A percentile compares a stretch with the other conserved stretches of the same genome.
Conservation (phyloP, 768 basidiomycete species). For the Tricholoma furcatifolium region DNA sequence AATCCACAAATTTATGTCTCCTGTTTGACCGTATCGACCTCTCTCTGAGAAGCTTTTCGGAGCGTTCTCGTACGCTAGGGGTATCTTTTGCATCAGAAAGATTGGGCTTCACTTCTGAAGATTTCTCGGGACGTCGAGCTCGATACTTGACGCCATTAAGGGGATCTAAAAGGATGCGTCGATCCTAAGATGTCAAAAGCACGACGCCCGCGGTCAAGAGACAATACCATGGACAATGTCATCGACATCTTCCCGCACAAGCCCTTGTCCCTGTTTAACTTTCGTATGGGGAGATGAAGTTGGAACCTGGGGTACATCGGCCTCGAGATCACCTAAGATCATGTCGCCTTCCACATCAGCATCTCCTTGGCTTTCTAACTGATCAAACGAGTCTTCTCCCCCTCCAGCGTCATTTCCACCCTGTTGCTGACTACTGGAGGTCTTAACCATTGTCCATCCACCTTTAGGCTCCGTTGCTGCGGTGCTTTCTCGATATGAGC, state of each 20-base stretch:
- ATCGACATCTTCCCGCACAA: slow-evolving; percentile 65
- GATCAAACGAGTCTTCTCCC: slow-evolving; percentile 19
- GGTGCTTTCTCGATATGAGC: slow-evolving; percentile 59
- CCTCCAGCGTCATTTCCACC: slow-evolving; percentile 14
- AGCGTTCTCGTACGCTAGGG: slow-evolving; percentile 37
- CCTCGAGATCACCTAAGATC: slow-evolving; percentile 74
- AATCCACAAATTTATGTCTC: slow-evolving; percentile 79
- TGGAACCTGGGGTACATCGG: slow-evolving; percentile 39
- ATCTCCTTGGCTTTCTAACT: slow-evolving; percentile 40
- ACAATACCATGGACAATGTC: slow-evolving; percentile 74
- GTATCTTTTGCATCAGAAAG: slow-evolving; percentile 19
- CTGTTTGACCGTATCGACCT: slow-evolving; percentile 77
- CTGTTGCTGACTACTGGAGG: slow-evolving; percentile 26
- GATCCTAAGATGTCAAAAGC: slow-evolving; percentile 26
- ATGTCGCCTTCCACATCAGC: slow-evolving; percentile 74
- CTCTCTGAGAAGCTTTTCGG: slow-evolving; percentile 67
- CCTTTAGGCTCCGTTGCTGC: slow-evolving; percentile 42
- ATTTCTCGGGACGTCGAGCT: slow-evolving; percentile 34
- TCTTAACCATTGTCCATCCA: slow-evolving; percentile 78
- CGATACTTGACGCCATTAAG: slow-evolving; percentile 52
- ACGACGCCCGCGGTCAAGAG: slow-evolving; percentile 8
- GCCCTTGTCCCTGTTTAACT: slow-evolving; percentile 42
- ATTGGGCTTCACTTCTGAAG: slow-evolving; percentile 24
- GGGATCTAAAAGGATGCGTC: slow-evolving; percentile 45
- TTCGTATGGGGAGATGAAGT: slow-evolving; percentile 30